A percentile compares a stretch with the other conserved stretches of the same genome.
phyloP scores from a whole-genome alignment of 208 protist species.

The Trypanosoma platydactyli region DNA sequence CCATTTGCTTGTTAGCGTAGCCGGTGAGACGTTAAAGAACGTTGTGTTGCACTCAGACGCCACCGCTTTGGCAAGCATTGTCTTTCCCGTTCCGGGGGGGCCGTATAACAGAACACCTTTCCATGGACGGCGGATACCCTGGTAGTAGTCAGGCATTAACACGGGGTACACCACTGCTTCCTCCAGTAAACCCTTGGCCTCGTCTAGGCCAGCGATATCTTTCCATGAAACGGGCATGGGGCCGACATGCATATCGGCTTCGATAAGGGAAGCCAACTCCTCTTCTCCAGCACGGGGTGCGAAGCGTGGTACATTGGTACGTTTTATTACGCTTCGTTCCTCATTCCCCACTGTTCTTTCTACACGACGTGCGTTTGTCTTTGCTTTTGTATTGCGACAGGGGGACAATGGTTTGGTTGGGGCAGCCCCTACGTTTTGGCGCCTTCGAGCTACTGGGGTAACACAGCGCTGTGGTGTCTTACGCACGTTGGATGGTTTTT shows the following conservation, averaged over 20 bases:
- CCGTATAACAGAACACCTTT: constrained; percentile 93
- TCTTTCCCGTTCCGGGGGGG: constrained; percentile 94
- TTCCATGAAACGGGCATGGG: constrained; percentile 74
- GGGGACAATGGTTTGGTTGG: neutral
- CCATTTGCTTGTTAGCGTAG: constrained; percentile 93
- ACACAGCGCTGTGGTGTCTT: neutral
- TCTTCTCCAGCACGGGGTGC: constrained; percentile 69
- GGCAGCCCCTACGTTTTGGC: neutral
- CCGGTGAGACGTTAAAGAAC: constrained; percentile 95
- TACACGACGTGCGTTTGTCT: constrained; percentile 8
- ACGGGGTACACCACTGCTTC: constrained; percentile 94
- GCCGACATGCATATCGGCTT: constrained; percentile 81
- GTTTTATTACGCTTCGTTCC: constrained; percentile 15
- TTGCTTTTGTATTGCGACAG: constrained; percentile 1
- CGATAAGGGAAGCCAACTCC: constrained; percentile 80
- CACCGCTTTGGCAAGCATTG: constrained; percentile 93
- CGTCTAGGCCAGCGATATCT: constrained; percentile 89
- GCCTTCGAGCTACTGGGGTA: neutral
- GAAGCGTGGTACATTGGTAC: constrained; percentile 44
- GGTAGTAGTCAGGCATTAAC: constrained; percentile 92
- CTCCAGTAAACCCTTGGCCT: constrained; percentile 90
- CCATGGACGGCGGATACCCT: constrained; percentile 88
- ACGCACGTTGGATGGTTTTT: neutral
- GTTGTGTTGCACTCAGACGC: constrained; percentile 90
- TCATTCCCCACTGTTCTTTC: neutral